These are phyloP conservation scores for Pichia cabralensis DNA, from an alignment of 805 yeast species.

Conservation along the genomic window DNA sequence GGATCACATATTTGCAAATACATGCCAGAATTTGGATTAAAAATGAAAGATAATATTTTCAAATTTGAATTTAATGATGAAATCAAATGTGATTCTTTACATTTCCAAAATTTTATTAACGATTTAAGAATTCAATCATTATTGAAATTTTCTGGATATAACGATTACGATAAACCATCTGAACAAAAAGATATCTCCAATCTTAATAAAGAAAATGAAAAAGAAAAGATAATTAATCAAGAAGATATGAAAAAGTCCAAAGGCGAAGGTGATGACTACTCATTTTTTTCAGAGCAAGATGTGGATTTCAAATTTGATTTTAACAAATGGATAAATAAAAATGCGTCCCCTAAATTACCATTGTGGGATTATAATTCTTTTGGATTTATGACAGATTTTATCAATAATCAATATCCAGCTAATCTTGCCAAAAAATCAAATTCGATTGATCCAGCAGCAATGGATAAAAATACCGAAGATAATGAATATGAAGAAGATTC, in stretches of 20 bases:
- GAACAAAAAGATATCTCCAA: no score
- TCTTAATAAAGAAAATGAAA: no score
- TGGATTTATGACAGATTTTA: constrained; percentile 25
- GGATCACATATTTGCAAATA: constrained; percentile 42
- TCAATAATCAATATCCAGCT: constrained; percentile 19
- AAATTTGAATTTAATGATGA: constrained; percentile 21
- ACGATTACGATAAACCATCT: no score
- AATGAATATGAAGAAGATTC: constrained; percentile 21
- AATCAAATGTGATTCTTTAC: neutral
- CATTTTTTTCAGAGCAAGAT: no score
- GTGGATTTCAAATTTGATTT: constrained; percentile 5
- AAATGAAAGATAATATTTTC: constrained; percentile 36
- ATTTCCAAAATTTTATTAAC: constrained; percentile 17
- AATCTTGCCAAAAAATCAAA: constrained; percentile 4
- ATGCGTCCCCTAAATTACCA: constrained; percentile 15
- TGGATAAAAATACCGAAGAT: constrained; percentile 25
- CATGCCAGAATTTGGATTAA: constrained; percentile 42
- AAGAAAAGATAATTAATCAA: no score
- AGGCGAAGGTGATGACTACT: no score
- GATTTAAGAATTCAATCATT: constrained; percentile 18
- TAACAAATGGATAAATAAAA: constrained; percentile 13
- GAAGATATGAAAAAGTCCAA: no score
- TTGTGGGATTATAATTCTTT: constrained; percentile 23
- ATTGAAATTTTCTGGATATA: constrained; percentile 9
- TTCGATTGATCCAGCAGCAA: constrained; percentile 5